Percentiles rank a stretch among this genome's conserved stretches.
phyloP scores from a whole-genome alignment of 768 basidiomycete species.

The Pisolithus marmoratus region DNA sequence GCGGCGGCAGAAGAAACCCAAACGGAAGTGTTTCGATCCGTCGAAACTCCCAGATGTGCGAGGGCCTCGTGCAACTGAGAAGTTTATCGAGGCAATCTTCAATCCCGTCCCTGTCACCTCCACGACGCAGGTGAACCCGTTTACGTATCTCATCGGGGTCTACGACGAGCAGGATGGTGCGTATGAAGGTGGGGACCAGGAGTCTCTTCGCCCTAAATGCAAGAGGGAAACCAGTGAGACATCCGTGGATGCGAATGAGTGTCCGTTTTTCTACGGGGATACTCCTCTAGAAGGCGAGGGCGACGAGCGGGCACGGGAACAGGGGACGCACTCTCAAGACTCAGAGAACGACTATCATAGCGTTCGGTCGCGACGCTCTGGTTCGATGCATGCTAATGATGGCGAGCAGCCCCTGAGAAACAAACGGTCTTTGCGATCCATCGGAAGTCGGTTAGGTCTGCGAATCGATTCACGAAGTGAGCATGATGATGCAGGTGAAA shows the following conservation, averaged over 20 bases:
- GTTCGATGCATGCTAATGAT: not conserved
- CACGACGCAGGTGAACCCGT: conserved; percentile 22
- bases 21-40: conserved; percentile 24
- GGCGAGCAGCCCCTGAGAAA: conserved; percentile 18
- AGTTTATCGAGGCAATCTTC: conserved; percentile 73
- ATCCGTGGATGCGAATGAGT: not conserved
- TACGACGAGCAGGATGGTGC: conserved; percentile 5
- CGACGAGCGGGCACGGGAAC: conserved; percentile 5
- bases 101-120: conserved; percentile 54
- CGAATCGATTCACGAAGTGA: not conserved
- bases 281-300: not conserved
- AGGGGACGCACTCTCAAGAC: conserved; percentile 1
- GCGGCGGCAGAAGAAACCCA: conserved; percentile 12
- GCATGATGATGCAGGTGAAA: not conserved
- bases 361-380: conserved; percentile 19
- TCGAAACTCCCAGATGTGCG: conserved; percentile 44
- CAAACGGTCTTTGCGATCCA: conserved; percentile 14
- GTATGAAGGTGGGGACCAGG: conserved; percentile 12
- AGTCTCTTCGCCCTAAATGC: not conserved
- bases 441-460: conserved; percentile 7
- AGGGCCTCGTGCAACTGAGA: conserved; percentile 62
- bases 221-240: not conserved
- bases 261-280: not conserved
- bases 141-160: conserved; percentile 32
- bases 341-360: conserved; percentile 26